Evolutionary conservation across 2,329 filamentous ascomycete genomes (phyloP).

Genomic region (Colletotrichum trifolii): DNA sequence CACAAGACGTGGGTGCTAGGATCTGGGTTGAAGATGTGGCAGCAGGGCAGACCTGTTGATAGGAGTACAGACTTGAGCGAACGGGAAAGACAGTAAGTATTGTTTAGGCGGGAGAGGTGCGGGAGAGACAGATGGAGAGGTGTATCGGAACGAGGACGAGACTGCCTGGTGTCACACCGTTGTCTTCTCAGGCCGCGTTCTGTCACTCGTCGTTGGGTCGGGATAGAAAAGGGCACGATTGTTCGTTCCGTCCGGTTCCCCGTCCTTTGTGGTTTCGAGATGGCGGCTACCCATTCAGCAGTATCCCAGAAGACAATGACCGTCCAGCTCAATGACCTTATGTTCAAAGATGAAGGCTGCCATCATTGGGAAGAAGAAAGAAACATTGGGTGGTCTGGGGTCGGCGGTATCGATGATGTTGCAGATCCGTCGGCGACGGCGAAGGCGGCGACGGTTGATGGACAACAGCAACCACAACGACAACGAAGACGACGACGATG

Average conservation of each 20-base stretch:
- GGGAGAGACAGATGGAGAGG: conserved; percentile 25
- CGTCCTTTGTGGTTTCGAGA: conserved; percentile 27
- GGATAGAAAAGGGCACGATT: conserved; percentile 9
- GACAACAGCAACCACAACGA: conserved; percentile 12
- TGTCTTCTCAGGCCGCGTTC: conserved; percentile 2
- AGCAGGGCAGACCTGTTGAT: conserved; percentile 2
- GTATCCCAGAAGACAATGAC: conserved; percentile 37
- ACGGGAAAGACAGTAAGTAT: conserved; percentile 10
- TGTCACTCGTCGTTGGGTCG: conserved; percentile 1
- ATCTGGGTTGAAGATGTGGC: conserved; percentile 11
- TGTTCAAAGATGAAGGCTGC: conserved; percentile 33
- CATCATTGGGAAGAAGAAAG: conserved; percentile 32
- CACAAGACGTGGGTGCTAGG: conserved; percentile 22
- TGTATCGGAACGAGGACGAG: conserved; percentile 25
- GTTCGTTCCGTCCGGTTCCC: conserved; percentile 22
- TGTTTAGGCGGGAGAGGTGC: not conserved
- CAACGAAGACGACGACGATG: conserved; percentile 1
- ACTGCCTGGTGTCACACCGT: conserved; percentile 13
- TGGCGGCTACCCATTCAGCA: conserved; percentile 25
- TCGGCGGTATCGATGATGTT: conserved; percentile 15
- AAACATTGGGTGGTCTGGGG: conserved; percentile 21
- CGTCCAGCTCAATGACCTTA: conserved; percentile 38
- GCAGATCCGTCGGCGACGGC: conserved; percentile 9
- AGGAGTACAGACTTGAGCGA: conserved; percentile 18
- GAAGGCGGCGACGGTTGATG: not conserved